A percentile compares a stretch with the other conserved stretches of the same genome.
Evolutionary conservation across 75 land plant species (phyloP).

Genomic region (Picea sitchensis): DNA sequence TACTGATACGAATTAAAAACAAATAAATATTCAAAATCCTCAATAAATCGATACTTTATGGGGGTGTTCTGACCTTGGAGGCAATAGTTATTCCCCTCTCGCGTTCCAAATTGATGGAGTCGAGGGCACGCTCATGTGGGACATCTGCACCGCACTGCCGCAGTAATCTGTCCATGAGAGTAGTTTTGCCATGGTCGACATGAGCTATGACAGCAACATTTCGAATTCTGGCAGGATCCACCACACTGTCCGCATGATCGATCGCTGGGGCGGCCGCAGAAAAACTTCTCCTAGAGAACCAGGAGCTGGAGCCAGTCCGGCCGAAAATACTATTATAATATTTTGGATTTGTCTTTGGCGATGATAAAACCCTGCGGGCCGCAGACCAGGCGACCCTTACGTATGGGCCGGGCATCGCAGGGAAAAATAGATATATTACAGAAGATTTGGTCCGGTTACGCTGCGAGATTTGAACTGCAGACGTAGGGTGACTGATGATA

Average conservation of each 20-base stretch:
- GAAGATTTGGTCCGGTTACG: background rate
- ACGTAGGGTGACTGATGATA: too few relatives aligned
- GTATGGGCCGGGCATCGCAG: slow-evolving; percentile 7
- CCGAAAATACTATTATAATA: too few relatives aligned
- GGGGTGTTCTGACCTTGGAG: slow-evolving; percentile 59
- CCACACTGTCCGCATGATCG: background rate
- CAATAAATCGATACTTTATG: too few relatives aligned
- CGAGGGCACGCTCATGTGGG: slow-evolving; percentile 94
- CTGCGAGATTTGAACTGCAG: background rate
- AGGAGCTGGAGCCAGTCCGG: background rate
- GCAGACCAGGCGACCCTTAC: slow-evolving; percentile 2
- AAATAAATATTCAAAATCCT: too few relatives aligned
- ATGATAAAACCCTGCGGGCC: slow-evolving; percentile 5
- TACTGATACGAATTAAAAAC: too few relatives aligned
- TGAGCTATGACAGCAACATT: slow-evolving; percentile 99
- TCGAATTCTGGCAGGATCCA: slow-evolving; percentile 69
- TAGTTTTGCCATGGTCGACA: slow-evolving; percentile 99
- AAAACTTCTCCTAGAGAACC: background rate
- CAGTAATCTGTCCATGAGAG: slow-evolving; percentile 94
- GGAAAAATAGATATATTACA: background rate
- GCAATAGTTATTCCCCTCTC: slow-evolving; percentile 99
- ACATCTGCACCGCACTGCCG: slow-evolving; percentile 92
- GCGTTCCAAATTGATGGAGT: slow-evolving; percentile 94
- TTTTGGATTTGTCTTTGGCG: background rate
- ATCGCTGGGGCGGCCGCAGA: too few relatives aligned